Percentiles rank a stretch among this genome's conserved stretches.
Conservation (phyloP, 768 basidiomycete genomes). For the Sutorius australiensis region DNA sequence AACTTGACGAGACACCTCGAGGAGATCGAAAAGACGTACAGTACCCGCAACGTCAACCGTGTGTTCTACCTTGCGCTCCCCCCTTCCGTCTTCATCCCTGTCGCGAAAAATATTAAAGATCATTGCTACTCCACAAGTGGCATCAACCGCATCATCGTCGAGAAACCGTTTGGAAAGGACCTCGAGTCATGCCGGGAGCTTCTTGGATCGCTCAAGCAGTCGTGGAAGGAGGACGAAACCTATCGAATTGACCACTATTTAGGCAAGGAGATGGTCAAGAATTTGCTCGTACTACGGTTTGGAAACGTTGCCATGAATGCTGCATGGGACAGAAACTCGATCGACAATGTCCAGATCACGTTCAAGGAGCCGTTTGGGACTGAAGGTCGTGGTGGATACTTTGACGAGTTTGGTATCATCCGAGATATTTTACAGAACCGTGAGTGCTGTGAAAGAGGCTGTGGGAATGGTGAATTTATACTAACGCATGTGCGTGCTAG, state of each 20-base stretch:
- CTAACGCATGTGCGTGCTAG: constrained; percentile 40
- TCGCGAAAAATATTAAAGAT: constrained; percentile 77
- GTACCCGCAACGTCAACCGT: constrained; percentile 65
- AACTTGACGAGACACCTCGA: constrained; percentile 72
- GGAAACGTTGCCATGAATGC: constrained; percentile 89
- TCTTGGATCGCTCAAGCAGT: constrained; percentile 70
- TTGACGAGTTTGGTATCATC: constrained; percentile 99
- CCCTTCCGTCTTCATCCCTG: constrained; percentile 92
- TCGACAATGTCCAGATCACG: constrained; percentile 97
- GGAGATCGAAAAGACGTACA: constrained; percentile 71
- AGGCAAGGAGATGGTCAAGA: constrained; percentile 99
- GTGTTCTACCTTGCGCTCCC: constrained; percentile 97
- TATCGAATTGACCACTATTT: constrained; percentile 99
- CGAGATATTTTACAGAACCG: constrained; percentile 98
- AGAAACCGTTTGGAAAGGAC: constrained; percentile 99
- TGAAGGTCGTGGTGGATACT: constrained; percentile 99
- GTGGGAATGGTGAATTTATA: constrained; percentile 5
- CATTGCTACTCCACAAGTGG: constrained; percentile 73
- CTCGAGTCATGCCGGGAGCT: constrained; percentile 79
- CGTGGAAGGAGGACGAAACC: constrained; percentile 96
- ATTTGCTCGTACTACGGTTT: constrained; percentile 91
- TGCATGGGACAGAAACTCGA: constrained; percentile 93
- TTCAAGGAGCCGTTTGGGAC: constrained; percentile 99
- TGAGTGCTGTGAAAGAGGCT: constrained; percentile 42
- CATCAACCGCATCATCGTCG: constrained; percentile 89